These are phyloP conservation scores for Lepidium didymum DNA, from an alignment of 345 rosid species.

Conservation along the genomic window DNA sequence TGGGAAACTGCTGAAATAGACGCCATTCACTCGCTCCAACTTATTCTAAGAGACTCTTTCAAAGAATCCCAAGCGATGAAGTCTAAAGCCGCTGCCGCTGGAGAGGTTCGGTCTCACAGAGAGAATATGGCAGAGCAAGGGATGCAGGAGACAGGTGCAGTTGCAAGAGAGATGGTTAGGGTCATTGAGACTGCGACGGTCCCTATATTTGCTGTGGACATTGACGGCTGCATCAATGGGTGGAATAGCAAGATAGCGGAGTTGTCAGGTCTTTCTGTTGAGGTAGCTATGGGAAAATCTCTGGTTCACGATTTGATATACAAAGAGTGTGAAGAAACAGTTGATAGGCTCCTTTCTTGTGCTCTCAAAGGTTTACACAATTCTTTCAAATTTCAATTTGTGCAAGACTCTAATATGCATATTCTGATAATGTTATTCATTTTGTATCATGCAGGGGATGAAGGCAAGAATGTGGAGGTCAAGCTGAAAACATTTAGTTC, in stretches of 20 bases:
- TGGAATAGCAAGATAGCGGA: conserved; percentile 93
- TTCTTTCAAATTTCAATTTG: conserved; percentile 4
- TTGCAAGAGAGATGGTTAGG: conserved; percentile 97
- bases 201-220: conserved; percentile 89
- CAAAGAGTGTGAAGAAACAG: conserved; percentile 63
- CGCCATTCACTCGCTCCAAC: conserved; percentile 91
- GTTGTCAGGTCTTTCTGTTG: conserved; percentile 75
- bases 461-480: conserved; percentile 82
- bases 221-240: conserved; percentile 69
- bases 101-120: conserved; percentile 32
- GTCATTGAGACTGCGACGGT: conserved; percentile 95
- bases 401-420: neutral
- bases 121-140: conserved; percentile 64
- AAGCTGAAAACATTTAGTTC: conserved; percentile 69
- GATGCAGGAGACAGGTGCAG: conserved; percentile 77
- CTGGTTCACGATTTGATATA: conserved; percentile 70
- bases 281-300: conserved; percentile 90
- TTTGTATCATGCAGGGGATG: conserved; percentile 55
- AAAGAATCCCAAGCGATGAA: conserved; percentile 61
- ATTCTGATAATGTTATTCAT: neutral
- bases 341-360: conserved; percentile 56
- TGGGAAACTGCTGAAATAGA: conserved; percentile 98
- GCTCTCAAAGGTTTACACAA: conserved; percentile 68
- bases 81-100: conserved; percentile 50
- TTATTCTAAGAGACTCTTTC: conserved; percentile 84